Conservation (phyloP, 176 grass and related monocot species). For the Alloteropsis semialata region DNA sequence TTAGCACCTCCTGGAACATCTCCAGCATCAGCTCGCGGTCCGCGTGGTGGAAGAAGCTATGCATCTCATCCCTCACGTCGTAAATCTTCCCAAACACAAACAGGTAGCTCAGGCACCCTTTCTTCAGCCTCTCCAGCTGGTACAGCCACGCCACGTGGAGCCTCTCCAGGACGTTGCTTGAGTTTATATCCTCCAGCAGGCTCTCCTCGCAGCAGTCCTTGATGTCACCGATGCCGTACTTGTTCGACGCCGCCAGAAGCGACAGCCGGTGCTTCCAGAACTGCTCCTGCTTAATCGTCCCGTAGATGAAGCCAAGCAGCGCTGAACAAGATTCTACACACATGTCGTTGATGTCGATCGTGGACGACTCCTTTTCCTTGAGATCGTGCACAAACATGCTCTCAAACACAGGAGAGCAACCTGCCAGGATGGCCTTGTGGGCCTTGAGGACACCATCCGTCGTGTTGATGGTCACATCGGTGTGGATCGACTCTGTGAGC, state of each 20-base stretch:
- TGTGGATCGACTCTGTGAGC: conserved; percentile 73
- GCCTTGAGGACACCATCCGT: conserved; percentile 65
- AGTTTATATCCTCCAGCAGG: conserved; percentile 73
- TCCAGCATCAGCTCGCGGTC: conserved; percentile 80
- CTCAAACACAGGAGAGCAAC: conserved; percentile 66
- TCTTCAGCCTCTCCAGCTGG: conserved; percentile 68
- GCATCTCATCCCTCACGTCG: conserved; percentile 74
- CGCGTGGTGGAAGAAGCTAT: conserved; percentile 61
- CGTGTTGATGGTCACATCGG: conserved; percentile 72
- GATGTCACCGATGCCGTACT: conserved; percentile 62
- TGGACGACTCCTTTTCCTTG: conserved; percentile 59
- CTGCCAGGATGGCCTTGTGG: conserved; percentile 71
- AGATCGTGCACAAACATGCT: conserved; percentile 92
- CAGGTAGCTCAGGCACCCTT: conserved; percentile 73
- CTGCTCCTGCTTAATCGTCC: conserved; percentile 53
- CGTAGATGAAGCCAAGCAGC: conserved; percentile 71
- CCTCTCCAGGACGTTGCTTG: conserved; percentile 72
- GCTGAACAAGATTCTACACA: conserved; percentile 58
- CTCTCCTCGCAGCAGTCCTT: conserved; percentile 92
- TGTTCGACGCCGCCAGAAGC: conserved; percentile 67
- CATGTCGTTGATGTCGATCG: conserved; percentile 73
- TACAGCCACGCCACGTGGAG: conserved; percentile 83
- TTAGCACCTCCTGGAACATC: conserved; percentile 86
- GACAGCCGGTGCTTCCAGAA: conserved; percentile 80
- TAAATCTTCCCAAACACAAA: conserved; percentile 92